Evolutionary conservation across 1,139 yeast genomes (phyloP), one percentile per base, ranked within the genome.

Genomic region (Hanseniaspora sp.): DNA sequence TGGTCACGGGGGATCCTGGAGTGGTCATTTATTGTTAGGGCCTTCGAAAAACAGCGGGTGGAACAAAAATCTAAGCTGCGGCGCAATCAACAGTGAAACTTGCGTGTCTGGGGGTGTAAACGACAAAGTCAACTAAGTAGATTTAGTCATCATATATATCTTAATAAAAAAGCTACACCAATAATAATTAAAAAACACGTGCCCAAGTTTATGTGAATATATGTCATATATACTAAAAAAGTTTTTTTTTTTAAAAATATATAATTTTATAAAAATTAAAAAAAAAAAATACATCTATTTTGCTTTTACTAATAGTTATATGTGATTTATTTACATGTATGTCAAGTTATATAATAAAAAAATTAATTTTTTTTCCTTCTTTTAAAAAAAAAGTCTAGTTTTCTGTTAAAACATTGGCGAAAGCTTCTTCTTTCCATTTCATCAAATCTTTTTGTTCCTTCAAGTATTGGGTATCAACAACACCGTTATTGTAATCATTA

Each of bases 361-460:
- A 17, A 3, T 15, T 18, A 39, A 17, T 23, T 23, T 23, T 23
- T 23, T 23, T n/a, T n/a, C n/a, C n/a, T n/a, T n/a, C n/a, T n/a
- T n/a, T 23, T 23, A 39, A 15, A 39, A 39, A 39, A 9, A 11
- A 11, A 17, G 8, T 11, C 29, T 39, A 39, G n/a, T 39, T 39
- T 18, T 39, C 42, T 1, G 42, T 39, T 23, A 39, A 18, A 9
- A 39, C n/a, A 23, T 39, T 39, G 29, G 42, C 11, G 3, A 39
- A 39, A 23, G 42, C 42, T 39, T 42, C 34, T 42, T 51, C 48
- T 34, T 51, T 51, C 45, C 46, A 51, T 31, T 43, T n/a, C 23
- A 46, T 30, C 30, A 51, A 30, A 29, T 43, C 44, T 9, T 73
- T 72, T 66, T 84, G 87, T 71, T 92, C 97, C 38, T 46, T 38